These are phyloP conservation scores for Ormosia semicastrata DNA, from an alignment of 306 rosid genomes.

Conservation along the genomic window DNA sequence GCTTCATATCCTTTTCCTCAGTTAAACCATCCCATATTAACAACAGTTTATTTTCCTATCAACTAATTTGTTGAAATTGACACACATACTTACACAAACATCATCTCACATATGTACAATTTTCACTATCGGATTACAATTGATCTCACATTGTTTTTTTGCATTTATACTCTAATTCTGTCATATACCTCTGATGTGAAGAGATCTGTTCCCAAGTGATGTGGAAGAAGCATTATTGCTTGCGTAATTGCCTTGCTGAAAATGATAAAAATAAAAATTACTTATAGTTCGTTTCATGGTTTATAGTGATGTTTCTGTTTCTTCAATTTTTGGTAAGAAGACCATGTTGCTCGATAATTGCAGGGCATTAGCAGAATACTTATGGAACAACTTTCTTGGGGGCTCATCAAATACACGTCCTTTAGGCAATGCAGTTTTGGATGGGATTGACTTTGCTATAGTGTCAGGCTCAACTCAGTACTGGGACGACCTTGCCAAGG, in stretches of 20 bases:
- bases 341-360: background rate
- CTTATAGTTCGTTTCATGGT: background rate
- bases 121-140: too few species aligned
- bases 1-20: background rate
- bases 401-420: slow-evolving; percentile 40
- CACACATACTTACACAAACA: too few species aligned
- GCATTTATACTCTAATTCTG: too few species aligned
- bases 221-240: too few species aligned
- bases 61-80: too few species aligned
- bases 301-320: background rate
- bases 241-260: background rate
- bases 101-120: too few species aligned
- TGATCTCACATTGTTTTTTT: too few species aligned
- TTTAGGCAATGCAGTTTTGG: slow-evolving; percentile 30
- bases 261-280: background rate
- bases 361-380: slow-evolving; percentile 28
- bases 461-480: slow-evolving; percentile 18
- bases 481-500: slow-evolving; percentile 20
- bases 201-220: too few species aligned
- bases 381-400: slow-evolving; percentile 42
- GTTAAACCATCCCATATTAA: background rate
- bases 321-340: too few species aligned
- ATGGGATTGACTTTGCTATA: slow-evolving; percentile 40
- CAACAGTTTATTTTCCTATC: too few species aligned
- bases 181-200: too few species aligned